Evolutionary conservation across 2,329 filamentous ascomycete genomes (phyloP).

Genomic region (Onygenales sp.): DNA sequence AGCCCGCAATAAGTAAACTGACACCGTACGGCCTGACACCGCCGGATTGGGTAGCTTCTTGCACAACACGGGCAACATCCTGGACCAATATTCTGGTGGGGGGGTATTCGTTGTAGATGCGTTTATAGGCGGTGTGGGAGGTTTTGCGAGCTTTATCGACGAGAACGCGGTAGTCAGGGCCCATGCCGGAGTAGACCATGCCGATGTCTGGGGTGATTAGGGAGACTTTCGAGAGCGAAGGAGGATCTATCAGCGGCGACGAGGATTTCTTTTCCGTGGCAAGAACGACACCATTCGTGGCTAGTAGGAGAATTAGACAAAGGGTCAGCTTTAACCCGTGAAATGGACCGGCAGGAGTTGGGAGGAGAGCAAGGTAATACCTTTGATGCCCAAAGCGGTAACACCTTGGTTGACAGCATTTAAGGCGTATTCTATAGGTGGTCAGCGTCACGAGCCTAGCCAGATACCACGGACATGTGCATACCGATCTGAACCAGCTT

Average conservation of each 20-base stretch:
- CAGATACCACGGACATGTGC: slow-evolving; percentile 12
- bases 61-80: slow-evolving; percentile 94
- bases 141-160: slow-evolving; percentile 98
- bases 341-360: slow-evolving; percentile 7
- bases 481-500: slow-evolving; percentile 98
- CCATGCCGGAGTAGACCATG: slow-evolving; percentile 99
- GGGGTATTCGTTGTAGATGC: slow-evolving; percentile 99
- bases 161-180: slow-evolving; percentile 92
- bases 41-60: slow-evolving; percentile 96
- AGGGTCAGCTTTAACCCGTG: slow-evolving; percentile 3
- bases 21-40: slow-evolving; percentile 96
- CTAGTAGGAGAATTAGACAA: slow-evolving; percentile 38
- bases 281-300: slow-evolving; percentile 96
- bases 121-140: slow-evolving; percentile 97
- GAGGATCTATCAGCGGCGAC: slow-evolving; percentile 88
- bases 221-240: slow-evolving; percentile 93
- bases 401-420: slow-evolving; percentile 99
- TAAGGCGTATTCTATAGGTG: slow-evolving; percentile 78
- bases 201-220: slow-evolving; percentile 98
- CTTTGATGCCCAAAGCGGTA: slow-evolving; percentile 96
- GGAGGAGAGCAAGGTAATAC: slow-evolving; percentile 36
- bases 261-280: slow-evolving; percentile 99
- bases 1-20: slow-evolving; percentile 87
- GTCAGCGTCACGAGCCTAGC: slow-evolving; percentile 11
- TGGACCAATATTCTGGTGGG: slow-evolving; percentile 98